Evolutionary conservation across 768 basidiomycete genomes (phyloP).

Genomic region (Tylopilus subfusipes): DNA sequence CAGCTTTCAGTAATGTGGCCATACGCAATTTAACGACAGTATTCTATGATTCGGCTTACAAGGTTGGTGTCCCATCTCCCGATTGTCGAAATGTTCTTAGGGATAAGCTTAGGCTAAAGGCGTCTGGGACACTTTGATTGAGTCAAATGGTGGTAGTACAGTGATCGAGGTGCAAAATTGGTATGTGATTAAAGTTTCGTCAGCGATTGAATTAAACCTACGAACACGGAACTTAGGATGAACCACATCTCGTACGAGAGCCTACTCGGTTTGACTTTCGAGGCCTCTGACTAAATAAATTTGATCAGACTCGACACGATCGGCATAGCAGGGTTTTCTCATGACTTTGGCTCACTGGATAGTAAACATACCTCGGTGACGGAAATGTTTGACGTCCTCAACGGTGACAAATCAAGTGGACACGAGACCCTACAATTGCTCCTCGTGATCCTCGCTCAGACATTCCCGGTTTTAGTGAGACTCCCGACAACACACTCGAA

Average conservation of each 20-base stretch:
- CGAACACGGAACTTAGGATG: conserved; percentile 6
- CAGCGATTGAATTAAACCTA: background rate
- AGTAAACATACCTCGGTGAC: conserved; percentile 31
- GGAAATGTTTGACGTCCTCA: conserved; percentile 25
- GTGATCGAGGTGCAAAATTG: conserved; percentile 49
- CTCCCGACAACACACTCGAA: conserved; percentile 31
- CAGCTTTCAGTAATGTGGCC: conserved; percentile 41
- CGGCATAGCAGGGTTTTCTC: conserved; percentile 44
- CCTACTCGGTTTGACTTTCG: background rate
- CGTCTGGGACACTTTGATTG: conserved; percentile 30
- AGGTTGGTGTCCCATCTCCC: conserved; percentile 28
- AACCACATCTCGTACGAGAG: conserved; percentile 38
- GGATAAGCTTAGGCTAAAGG: conserved; percentile 25
- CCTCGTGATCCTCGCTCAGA: conserved; percentile 24
- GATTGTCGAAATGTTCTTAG: background rate
- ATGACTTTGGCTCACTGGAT: conserved; percentile 42
- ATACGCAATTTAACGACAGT: conserved; percentile 36
- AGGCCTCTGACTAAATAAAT: background rate
- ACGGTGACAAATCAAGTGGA: conserved; percentile 2
- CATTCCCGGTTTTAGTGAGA: conserved; percentile 30
- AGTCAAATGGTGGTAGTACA: conserved; percentile 22
- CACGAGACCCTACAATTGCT: conserved; percentile 4
- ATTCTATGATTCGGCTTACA: conserved; percentile 42
- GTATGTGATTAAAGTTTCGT: conserved; percentile 20
- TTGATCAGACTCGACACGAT: conserved; percentile 40